Base-by-base conservation (phyloP, 139 green algal species). In the Chlamydomonas sp. region DNA sequence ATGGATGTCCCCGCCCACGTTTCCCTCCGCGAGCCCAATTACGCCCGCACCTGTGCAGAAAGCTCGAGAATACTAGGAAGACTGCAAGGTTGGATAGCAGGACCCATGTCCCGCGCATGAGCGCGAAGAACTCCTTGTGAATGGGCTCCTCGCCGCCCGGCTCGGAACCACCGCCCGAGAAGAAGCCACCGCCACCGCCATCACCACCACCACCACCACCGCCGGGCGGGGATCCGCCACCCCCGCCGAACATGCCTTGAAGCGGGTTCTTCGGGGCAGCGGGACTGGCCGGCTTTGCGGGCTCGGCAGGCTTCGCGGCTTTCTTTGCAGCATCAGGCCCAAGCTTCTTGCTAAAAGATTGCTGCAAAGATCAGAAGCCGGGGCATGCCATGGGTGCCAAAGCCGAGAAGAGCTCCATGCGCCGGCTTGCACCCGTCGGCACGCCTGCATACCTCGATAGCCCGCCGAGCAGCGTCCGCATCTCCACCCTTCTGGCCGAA, bases 1-100 rank as follows among this genome's bases (percentile, higher is more conserved):
- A 10, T 77, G 72, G 12, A 2, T 60, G 72, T 77, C 7, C 7
- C 17, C 7, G 72, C 72, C 17, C 72, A 77, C 12, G 18, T 57
- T 57, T 7, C n/a, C 12, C 72, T 12, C 72, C 9, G 72, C 17
- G 18, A 10, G 20, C 18, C 7, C 12, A 12, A 10, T 66, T 61
- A 58, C 5, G 20, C 2, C 77, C 63, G 20, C 61, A 89, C 88
- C 83, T 87, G 86, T 94, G 91, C 66, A 94, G 77, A 10, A 94
- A 88, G 88, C 89, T 80, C 0, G 91, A 90, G 78, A 92, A 90
- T 4, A 68, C 85, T 31, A 94, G 80, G 89, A 94, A 94, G 16
- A 92, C 57, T 20, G 83, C 89, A 2, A 89, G 66, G 80, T 94
- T 94, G 86, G 84, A 89, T 63, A 94, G 84, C n/a, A 94, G 31